phyloP scores from a whole-genome alignment of 106 monocot species.

The Phalaenopsis aphrodite region DNA sequence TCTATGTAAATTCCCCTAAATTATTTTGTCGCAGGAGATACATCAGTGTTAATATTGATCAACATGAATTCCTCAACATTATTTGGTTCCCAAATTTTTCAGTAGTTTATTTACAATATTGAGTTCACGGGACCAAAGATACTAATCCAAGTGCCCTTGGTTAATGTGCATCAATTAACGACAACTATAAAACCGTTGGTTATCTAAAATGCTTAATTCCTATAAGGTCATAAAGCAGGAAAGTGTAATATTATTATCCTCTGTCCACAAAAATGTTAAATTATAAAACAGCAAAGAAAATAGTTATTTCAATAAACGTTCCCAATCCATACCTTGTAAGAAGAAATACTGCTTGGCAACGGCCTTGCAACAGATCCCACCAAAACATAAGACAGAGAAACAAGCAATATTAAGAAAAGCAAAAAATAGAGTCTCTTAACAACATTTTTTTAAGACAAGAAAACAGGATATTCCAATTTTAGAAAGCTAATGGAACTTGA shows the following conservation, averaged over 20 bases:
- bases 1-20: too few relatives aligned
- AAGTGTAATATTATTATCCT: not conserved
- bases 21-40: too few relatives aligned
- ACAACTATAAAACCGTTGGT: too few relatives aligned
- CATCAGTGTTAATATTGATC: too few relatives aligned
- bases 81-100: too few relatives aligned
- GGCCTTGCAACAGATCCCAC: slow-evolving; percentile 42
- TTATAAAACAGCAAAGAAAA: not conserved
- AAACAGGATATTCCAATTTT: not conserved
- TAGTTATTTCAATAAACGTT: not conserved
- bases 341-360: slow-evolving; percentile 84
- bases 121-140: not conserved
- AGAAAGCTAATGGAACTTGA: not conserved
- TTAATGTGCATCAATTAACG: too few relatives aligned
- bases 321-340: slow-evolving; percentile 67
- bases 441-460: not conserved
- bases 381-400: slow-evolving; percentile 6
- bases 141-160: not conserved
- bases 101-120: not conserved
- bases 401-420: slow-evolving; percentile 1
- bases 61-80: too few relatives aligned
- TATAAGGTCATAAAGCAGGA: not conserved
- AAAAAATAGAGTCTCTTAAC: not conserved
- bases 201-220: too few relatives aligned
- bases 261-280: not conserved